Base-by-base conservation (phyloP, 176 grass and related monocot genomes). In the Carex myosuroides region DNA sequence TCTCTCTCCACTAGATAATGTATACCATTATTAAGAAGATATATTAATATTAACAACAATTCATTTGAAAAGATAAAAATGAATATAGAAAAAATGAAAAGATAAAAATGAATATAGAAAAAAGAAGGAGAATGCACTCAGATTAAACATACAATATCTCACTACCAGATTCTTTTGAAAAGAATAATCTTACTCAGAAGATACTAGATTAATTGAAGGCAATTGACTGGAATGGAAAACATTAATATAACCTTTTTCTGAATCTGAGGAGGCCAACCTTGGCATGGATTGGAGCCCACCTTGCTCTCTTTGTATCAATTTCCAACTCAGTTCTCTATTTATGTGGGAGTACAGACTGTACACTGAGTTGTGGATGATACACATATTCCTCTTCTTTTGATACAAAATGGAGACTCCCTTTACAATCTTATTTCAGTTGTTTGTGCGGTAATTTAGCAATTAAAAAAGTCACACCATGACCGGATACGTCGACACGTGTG, bases 231-330 rank as follows among this genome's bases (percentile, higher is more conserved):
- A 76, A 52, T 76, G 22, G 71, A 55, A 75, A 75, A 76, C 71
- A 76, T 76, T 76, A 76, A 76, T 76, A 76, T 46, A 76, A 76
- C 21, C 71, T 76, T 76, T 76, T 76, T 76, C 71, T 76, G 71
- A 76, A 76, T 76, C 71, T 55, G 70, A 76, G 21, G 12, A 54
- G 22, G 22, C 18, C 21, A 76, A 76, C 46, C 71, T 76, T 29
- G 10, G 46, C 71, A 76, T 54, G 21, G 22, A 54, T 54, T 54
- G 71, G 71, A 54, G 12, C 71, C 71, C 46, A 76, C 71, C 71
- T 76, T 76, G 22, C 71, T 76, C 26, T 76, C 42, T 76, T 4
- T 76, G 46, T 29, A 30, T 26, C 71, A 76, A 71, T 76, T 54
- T 76, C 71, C 44, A 76, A 54, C 71, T 76, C 71, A 76, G 12